phyloP scores from a whole-genome alignment of 2,329 filamentous ascomycete species.

The Mycosphaerella sp. region DNA sequence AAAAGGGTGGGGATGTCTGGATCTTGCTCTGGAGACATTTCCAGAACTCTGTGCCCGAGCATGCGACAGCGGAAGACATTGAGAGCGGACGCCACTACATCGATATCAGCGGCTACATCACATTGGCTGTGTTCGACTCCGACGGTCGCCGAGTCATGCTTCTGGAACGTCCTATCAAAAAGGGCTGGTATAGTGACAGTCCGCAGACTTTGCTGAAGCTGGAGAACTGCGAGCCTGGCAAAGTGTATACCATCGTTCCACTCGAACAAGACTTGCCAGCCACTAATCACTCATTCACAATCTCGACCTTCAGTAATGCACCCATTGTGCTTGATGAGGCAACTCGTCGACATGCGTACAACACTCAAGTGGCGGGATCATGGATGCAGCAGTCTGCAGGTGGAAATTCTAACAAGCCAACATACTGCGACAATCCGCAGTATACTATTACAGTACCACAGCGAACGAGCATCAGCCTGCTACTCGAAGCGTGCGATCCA shows the following conservation, averaged over 20 bases:
- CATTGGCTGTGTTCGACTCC: slow-evolving; percentile 72
- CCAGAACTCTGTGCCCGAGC: slow-evolving; percentile 28
- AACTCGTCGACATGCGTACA: slow-evolving; percentile 52
- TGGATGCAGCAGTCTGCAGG: slow-evolving; percentile 81
- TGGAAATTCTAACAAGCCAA: slow-evolving; percentile 69
- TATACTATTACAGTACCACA: slow-evolving; percentile 60
- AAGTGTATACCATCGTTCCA: slow-evolving; percentile 59
- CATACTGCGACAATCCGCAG: slow-evolving; percentile 82
- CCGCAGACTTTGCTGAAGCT: slow-evolving; percentile 83
- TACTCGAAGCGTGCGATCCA: slow-evolving; percentile 62
- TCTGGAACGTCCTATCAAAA: slow-evolving; percentile 63
- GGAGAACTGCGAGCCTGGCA: slow-evolving; percentile 51
- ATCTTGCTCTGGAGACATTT: slow-evolving; percentile 83
- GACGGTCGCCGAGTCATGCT: slow-evolving; percentile 67
- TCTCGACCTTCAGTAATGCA: slow-evolving; percentile 70
- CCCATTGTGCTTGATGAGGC: slow-evolving; percentile 59
- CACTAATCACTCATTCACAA: slow-evolving; percentile 72
- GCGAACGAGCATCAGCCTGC: slow-evolving; percentile 59
- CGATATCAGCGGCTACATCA: slow-evolving; percentile 67
- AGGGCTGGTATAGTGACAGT: slow-evolving; percentile 85
- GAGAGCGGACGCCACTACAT: slow-evolving; percentile 39
- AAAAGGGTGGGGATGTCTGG: slow-evolving; percentile 63
- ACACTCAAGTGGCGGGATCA: slow-evolving; percentile 53
- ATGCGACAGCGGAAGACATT: slow-evolving; percentile 31
- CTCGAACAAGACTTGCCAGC: slow-evolving; percentile 73